Conservation (phyloP, 176 grass and related monocot genomes). For the Otatea glauca region DNA sequence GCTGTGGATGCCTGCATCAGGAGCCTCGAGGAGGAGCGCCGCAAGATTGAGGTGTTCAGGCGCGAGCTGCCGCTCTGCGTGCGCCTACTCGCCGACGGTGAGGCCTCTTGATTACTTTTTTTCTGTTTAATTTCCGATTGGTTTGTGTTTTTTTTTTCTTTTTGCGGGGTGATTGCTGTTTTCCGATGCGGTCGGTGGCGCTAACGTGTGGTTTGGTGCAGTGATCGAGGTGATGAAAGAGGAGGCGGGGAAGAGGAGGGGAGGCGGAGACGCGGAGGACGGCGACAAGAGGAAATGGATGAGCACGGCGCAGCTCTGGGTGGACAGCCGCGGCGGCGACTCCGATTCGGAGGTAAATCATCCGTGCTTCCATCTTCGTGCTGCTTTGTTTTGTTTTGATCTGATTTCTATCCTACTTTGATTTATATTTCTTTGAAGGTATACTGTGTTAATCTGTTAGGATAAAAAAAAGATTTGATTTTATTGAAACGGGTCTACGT, state of each 20-base stretch:
- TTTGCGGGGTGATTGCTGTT: neutral
- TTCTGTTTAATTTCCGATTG: neutral
- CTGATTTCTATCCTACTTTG: neutral
- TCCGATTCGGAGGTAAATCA: conserved; percentile 49
- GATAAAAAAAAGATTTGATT: neutral
- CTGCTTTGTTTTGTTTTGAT: neutral
- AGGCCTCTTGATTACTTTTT: neutral
- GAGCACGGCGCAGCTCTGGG: conserved; percentile 94
- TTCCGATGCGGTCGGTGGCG: neutral
- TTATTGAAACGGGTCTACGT: neutral
- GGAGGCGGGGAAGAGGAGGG: conserved; percentile 52
- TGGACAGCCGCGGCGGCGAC: conserved; percentile 50
- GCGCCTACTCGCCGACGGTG: conserved; percentile 72
- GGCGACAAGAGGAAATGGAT: conserved; percentile 84
- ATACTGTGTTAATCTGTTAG: neutral
- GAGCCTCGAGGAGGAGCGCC: conserved; percentile 68
- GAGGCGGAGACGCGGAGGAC: conserved; percentile 47
- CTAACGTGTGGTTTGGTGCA: conserved; percentile 29
- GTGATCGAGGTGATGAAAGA: conserved; percentile 78
- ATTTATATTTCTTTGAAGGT: neutral
- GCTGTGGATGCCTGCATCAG: conserved; percentile 63
- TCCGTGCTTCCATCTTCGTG: neutral
- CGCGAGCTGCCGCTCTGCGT: conserved; percentile 85
- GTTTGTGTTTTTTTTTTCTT: neutral
- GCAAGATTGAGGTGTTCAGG: conserved; percentile 83